Base-by-base conservation (phyloP, 306 rosid genomes). In the Vicia villosa region DNA sequence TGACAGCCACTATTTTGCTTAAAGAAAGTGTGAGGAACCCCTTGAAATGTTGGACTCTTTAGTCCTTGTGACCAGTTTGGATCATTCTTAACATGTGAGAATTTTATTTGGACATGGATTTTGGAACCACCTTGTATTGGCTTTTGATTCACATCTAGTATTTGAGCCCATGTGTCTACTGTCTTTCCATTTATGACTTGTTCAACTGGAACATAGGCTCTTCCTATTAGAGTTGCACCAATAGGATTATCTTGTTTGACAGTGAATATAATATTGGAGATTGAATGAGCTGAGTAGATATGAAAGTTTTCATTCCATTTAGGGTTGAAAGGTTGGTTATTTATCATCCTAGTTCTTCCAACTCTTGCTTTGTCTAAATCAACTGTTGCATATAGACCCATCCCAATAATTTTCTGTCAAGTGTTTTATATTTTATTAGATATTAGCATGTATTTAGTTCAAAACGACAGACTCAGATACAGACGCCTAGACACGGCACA, bases 141-240 rank as follows among this genome's bases (percentile, higher is more conserved):
- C 17, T 65, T 62, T 0, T 0, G 70, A 0, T 82, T 68, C 77
- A 85, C 88, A 32, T 90, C 96, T 3, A 80, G 15, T 59, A 94
- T 78, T 1, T 81, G 46, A 34, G 70, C 67, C 91, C 85, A 84
- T 54, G 46, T 75, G 0, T 90, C 80, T 11, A 80, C 69, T 64
- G 13, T 40, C 65, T 15, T 14, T 3, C 82, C 92, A 0, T 69
- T 28, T 0, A 81, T 20, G 61, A 87, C 65, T 24, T 70, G 84
- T 7, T 79, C 86, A 66, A 80, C 89, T 3, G 89, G 87, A 11
- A 90, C 63, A 75, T 85, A 83, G 14, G 96, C 98, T 76, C 92
- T 86, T 61, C 98, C 98, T 43, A 94, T 75, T 14, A 94, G 82
- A 20, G 92, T 88, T 65, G 97, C 97, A 9, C 90, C 87, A 60